Base-by-base conservation (phyloP, 495 filamentous ascomycete genomes). In the Sordaria brevicollis region DNA sequence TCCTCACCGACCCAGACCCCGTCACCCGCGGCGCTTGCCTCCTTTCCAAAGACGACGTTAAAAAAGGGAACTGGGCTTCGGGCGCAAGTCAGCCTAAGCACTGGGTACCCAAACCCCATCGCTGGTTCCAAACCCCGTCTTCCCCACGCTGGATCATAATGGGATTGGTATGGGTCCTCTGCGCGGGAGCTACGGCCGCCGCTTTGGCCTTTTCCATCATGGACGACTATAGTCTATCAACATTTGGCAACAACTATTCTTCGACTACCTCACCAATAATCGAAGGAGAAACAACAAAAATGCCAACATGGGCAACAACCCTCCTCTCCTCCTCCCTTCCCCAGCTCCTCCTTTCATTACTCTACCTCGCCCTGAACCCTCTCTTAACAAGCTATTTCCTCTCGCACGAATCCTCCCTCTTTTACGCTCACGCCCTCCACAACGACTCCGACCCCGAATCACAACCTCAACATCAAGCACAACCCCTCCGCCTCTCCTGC, bases 351-450 rank as follows among this genome's bases (percentile, higher is more conserved):
- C 75, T 85, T 17, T 76, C 75, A 5, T 36, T 69, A 15, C 78
- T 84, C 13, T 84, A 84, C 74, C 71, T 83, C 31, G 71, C 76
- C 2, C 68, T 70, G 57, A 84, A 84, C 79, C 71, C 75, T 19
- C 74, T 82, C 39, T 66, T 83, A 25, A 79, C 80, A 7, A 74
- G 77, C 0, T 84, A 77, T 71, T 80, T 72, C 70, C 73, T 83
- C 49, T 82, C 80, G 15, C 80, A 82, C 76, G 83, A 84, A 69
- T 78, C 79, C 15, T 78, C 78, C 4, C 78, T 75, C 35, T 83
- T 81, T 71, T 62, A 62, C 8, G 29, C 49, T 3, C 7, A 62
- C 8, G 29, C 49, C 6, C 7, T 5, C 25, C 49, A 62, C 49
- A 21, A 62, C 5, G 82, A 79, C 0, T 57, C 76, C 25, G 66